A percentile compares a stretch with the other conserved stretches of the same genome.
Evolutionary conservation across 2,329 filamentous ascomycete genomes (phyloP).

Genomic region (Aspergillus glaucus): DNA sequence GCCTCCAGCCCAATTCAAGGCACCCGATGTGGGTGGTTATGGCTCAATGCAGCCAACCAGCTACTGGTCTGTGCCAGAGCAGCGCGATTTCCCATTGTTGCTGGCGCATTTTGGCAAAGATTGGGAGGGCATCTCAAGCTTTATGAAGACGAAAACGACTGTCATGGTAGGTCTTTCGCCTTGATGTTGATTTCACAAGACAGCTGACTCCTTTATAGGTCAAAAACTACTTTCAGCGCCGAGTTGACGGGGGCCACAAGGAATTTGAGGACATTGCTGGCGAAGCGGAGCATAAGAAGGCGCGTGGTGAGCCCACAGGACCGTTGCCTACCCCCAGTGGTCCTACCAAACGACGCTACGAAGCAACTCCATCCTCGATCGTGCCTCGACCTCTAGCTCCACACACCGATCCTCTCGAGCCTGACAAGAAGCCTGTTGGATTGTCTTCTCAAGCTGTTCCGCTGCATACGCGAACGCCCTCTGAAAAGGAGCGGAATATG

Average conservation of each 20-base stretch:
- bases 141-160: conserved; percentile 48
- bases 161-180: conserved; percentile 39
- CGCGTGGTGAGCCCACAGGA: conserved; percentile 39
- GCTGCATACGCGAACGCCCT: conserved; percentile 25
- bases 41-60: conserved; percentile 41
- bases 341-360: conserved; percentile 44
- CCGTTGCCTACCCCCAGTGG: conserved; percentile 39
- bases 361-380: conserved; percentile 38
- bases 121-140: conserved; percentile 44
- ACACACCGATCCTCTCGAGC: conserved; percentile 30
- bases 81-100: conserved; percentile 41
- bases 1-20: conserved; percentile 13
- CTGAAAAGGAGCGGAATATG: conserved; percentile 31
- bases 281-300: conserved; percentile 40
- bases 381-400: conserved; percentile 38
- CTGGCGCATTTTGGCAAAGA: conserved; percentile 44
- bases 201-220: conserved; percentile 26
- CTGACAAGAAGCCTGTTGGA: conserved; percentile 22
- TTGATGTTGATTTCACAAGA: neutral
- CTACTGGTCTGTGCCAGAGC: conserved; percentile 49
- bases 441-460: conserved; percentile 26
- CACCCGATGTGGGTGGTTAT: conserved; percentile 25
- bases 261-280: conserved; percentile 39
- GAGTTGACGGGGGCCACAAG: conserved; percentile 37
- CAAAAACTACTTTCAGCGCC: conserved; percentile 45